A percentile compares a stretch with the other conserved stretches of the same genome.
Conservation (phyloP, 1,139 yeast genomes). For the Geotrichum citri-aurantii region DNA sequence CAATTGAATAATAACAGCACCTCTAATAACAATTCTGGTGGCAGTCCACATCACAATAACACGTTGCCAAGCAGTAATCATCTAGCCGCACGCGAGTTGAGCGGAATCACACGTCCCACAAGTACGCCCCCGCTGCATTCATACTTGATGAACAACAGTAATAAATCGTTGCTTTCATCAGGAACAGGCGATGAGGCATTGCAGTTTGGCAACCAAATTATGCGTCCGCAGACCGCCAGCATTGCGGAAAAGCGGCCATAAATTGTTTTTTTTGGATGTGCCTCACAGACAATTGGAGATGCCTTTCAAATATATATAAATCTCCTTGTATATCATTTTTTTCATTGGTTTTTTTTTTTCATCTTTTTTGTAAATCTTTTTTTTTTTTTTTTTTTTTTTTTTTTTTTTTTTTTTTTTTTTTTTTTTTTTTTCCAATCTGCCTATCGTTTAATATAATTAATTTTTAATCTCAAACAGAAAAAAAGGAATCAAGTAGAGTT, state of each 20-base stretch:
- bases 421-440: background rate
- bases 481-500: too few species aligned
- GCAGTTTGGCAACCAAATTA: slow-evolving; percentile 12
- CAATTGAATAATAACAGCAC: background rate
- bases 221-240: slow-evolving; percentile 15
- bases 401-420: background rate
- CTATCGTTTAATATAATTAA: slow-evolving; percentile 1
- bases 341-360: background rate
- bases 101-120: slow-evolving; percentile 12
- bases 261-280: background rate
- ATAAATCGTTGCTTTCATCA: background rate
- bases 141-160: slow-evolving; percentile 5
- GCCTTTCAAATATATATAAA: too few species aligned
- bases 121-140: slow-evolving; percentile 15
- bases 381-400: background rate
- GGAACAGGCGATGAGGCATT: slow-evolving; percentile 1
- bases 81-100: background rate
- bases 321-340: background rate
- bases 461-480: background rate
- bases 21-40: background rate
- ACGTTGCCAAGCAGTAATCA: background rate
- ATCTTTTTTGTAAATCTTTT: background rate
- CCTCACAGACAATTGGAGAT: background rate
- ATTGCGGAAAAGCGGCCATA: slow-evolving; percentile 14
- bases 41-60: background rate